Evolutionary conservation across 192 early-diverging fungal genomes (phyloP).

Genomic region (Rhizophlyctis rosea): DNA sequence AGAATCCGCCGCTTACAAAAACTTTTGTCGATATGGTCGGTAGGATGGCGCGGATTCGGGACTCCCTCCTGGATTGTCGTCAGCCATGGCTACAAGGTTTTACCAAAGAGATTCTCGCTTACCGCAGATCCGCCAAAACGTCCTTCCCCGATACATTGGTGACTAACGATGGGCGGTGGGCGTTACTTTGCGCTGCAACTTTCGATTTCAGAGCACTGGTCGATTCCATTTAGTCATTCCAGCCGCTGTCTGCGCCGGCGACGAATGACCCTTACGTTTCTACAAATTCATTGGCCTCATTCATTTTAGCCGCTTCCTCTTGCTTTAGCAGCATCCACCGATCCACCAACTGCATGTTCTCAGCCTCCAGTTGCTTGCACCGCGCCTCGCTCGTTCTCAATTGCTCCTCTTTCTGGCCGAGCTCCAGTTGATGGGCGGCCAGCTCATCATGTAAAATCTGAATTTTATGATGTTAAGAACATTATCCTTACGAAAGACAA

Average conservation of each 20-base stretch:
- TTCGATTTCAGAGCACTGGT: constrained; percentile 32
- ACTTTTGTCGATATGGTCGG: too few species aligned
- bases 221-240: not conserved
- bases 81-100: too few species aligned
- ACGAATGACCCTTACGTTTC: constrained; percentile 60
- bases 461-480: not conserved
- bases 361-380: constrained; percentile 64
- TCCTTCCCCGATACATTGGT: too few species aligned
- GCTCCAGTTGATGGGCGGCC: constrained; percentile 84
- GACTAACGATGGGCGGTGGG: too few species aligned
- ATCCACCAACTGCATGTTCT: constrained; percentile 83
- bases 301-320: constrained; percentile 88
- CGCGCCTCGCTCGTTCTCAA: constrained; percentile 55
- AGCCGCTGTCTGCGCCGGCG: constrained; percentile 19
- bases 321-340: constrained; percentile 78
- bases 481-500: too few species aligned
- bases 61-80: too few species aligned
- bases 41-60: too few species aligned
- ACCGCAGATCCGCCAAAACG: too few species aligned
- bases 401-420: constrained; percentile 62
- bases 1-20: too few species aligned
- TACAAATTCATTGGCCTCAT: constrained; percentile 85
- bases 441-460: constrained; percentile 91
- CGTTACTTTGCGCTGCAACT: constrained; percentile 17
- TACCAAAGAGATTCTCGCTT: too few species aligned